Evolutionary conservation across 2,329 filamentous ascomycete species (phyloP), one percentile per base, ranked within the genome.

Genomic region (Thelonectria rubi): DNA sequence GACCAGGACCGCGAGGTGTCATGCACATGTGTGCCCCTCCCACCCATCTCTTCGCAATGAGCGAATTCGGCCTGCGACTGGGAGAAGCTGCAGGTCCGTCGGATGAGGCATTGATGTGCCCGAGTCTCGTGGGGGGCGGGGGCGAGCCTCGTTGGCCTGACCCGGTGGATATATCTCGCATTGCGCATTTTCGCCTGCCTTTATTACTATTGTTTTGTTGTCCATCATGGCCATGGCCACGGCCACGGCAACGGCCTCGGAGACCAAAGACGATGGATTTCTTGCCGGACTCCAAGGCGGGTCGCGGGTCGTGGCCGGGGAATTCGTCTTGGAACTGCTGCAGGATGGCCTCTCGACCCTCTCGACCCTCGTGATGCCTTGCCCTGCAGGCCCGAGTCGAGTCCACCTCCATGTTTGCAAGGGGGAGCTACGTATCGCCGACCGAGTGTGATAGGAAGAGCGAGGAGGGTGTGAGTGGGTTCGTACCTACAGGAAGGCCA

Each of bases 21-120:
- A 60, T 60, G 58, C 53, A 55, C 40, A 26, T 43, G 26, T 24
- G 24, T 30, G 42, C 47, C 51, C 52, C 53, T 49, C 32, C 45
- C 32, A 46, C 45, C 46, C 39, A 43, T 50, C 54, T 40, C 37
- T 32, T 20, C 43, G 4, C n/a, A n/a, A 43, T 63, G 60, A 60
- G 57, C 60, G 60, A 60, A 56, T 62, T 66, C 62, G 51, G 60
- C 48, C 37, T 30, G 48, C 50, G 56, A 48, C 60, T 56, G 53
- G 48, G 21, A 24, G 7, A 63, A 60, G 55, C 69, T 71, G 69
- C 69, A 71, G 67, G 69, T 70, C 58, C 67, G 62, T 71, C 67
- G 69, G 66, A 60, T 62, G 65, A 64, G 63, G 66, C 65, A 63
- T 63, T 17, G 40, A 43, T 43, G 40, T 43, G 51, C 26, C 18